These are phyloP conservation scores for Obelidium mucronatum DNA, from an alignment of 192 early-diverging fungal genomes.

Conservation along the genomic window DNA sequence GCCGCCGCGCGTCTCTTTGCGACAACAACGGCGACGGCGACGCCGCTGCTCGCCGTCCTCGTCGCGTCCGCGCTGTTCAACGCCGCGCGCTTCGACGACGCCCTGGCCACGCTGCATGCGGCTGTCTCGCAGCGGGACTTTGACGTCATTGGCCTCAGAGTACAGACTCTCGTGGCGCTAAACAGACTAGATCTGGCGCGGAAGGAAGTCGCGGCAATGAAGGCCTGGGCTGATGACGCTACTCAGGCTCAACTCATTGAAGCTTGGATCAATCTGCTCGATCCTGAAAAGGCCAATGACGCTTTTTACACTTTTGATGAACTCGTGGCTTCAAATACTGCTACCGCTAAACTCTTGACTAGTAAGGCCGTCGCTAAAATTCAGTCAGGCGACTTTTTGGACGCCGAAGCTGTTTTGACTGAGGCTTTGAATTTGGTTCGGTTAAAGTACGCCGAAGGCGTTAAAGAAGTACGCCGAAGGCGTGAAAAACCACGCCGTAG, in stretches of 20 bases:
- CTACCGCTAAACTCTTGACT: conserved; percentile 77
- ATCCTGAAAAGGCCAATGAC: conserved; percentile 79
- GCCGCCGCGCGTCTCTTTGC: conserved; percentile 56
- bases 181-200: conserved; percentile 87
- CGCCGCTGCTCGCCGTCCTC: conserved; percentile 58
- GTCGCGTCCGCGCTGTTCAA: conserved; percentile 68
- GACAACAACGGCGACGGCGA: conserved; percentile 47
- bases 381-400: conserved; percentile 77
- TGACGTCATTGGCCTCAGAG: conserved; percentile 74
- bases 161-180: conserved; percentile 79
- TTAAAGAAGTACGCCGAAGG: no score
- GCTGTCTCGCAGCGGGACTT: background rate
- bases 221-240: conserved; percentile 95
- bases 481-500: no score
- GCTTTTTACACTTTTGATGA: conserved; percentile 95
- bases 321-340: conserved; percentile 76
- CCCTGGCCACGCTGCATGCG: conserved; percentile 70
- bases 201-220: conserved; percentile 75
- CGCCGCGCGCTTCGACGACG: conserved; percentile 73
- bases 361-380: conserved; percentile 86
- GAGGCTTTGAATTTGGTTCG: conserved; percentile 69
- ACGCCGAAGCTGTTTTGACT: conserved; percentile 81
- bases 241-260: conserved; percentile 92
- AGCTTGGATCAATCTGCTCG: conserved; percentile 78
- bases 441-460: no score